These are phyloP conservation scores for Ceratocystis eucalypticola DNA, from an alignment of 2,329 filamentous ascomycete species.

Conservation along the genomic window DNA sequence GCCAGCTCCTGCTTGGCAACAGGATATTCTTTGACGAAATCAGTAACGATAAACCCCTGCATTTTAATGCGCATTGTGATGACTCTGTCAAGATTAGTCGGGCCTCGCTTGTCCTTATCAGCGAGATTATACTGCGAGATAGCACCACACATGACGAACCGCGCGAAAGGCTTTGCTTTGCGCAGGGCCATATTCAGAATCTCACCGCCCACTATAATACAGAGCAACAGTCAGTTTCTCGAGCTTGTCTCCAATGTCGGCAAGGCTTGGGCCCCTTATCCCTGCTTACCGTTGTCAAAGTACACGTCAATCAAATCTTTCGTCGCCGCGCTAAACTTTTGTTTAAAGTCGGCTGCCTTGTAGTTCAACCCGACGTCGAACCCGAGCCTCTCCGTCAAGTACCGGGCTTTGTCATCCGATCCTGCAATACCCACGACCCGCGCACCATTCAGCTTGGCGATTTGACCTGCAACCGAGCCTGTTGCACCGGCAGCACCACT, in stretches of 20 bases:
- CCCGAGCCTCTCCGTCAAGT: slow-evolving; percentile 49
- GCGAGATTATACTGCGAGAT: slow-evolving; percentile 56
- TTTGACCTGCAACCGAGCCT: slow-evolving; percentile 62
- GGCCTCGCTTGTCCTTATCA: slow-evolving; percentile 36
- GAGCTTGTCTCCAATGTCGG: neutral
- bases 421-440: slow-evolving; percentile 53
- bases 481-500: slow-evolving; percentile 68
- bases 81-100: slow-evolving; percentile 40
- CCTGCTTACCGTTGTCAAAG: slow-evolving; percentile 46
- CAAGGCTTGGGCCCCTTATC: neutral
- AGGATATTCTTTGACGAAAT: slow-evolving; percentile 46
- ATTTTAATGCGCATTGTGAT: slow-evolving; percentile 45
- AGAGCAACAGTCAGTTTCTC: slow-evolving; percentile 15
- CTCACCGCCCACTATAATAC: slow-evolving; percentile 45
- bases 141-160: slow-evolving; percentile 58
- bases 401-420: slow-evolving; percentile 51
- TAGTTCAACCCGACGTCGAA: slow-evolving; percentile 58
- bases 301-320: slow-evolving; percentile 51
- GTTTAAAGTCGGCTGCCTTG: slow-evolving; percentile 48
- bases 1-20: slow-evolving; percentile 47
- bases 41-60: slow-evolving; percentile 62
- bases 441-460: slow-evolving; percentile 57
- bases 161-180: slow-evolving; percentile 46
- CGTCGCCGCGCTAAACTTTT: slow-evolving; percentile 47
- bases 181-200: slow-evolving; percentile 53